These are phyloP conservation scores for Colletotrichum sojae DNA, from an alignment of 2,329 filamentous ascomycete genomes.

Conservation along the genomic window DNA sequence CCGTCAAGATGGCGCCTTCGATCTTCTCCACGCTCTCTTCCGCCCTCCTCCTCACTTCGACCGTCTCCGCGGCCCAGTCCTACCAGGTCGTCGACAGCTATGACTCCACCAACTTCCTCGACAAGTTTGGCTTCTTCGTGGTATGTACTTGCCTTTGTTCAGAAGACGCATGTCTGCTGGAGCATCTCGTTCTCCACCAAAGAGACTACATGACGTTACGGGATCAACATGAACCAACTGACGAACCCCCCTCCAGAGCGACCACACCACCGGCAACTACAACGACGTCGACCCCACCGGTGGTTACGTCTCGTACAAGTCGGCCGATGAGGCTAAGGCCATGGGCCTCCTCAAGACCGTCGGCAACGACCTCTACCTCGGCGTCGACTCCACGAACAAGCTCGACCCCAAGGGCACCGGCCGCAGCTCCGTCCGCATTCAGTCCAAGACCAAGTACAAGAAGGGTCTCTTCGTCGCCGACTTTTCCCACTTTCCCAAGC, in stretches of 20 bases:
- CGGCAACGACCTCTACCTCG: constrained; percentile 55
- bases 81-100: constrained; percentile 41
- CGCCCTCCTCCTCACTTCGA: constrained; percentile 32
- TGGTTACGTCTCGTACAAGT: constrained; percentile 73
- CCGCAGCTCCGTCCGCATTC: constrained; percentile 73
- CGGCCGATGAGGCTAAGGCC: constrained; percentile 50
- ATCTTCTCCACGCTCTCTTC: constrained; percentile 40
- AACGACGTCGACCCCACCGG: constrained; percentile 69
- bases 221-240: not conserved
- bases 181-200: not conserved
- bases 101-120: constrained; percentile 59
- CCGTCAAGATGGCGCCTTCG: constrained; percentile 40
- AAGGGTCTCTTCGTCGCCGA: constrained; percentile 79
- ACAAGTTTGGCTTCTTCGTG: constrained; percentile 61
- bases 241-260: constrained; percentile 32
- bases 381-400: constrained; percentile 52
- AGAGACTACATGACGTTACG: constrained; percentile 10
- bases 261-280: constrained; percentile 40
- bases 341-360: constrained; percentile 53
- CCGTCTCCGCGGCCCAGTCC: constrained; percentile 21
- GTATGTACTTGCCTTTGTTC: constrained; percentile 43
- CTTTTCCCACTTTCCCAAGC: constrained; percentile 77
- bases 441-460: constrained; percentile 73
- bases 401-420: constrained; percentile 49
- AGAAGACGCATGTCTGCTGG: no score